Percentiles rank a stretch among this genome's conserved stretches.
Evolutionary conservation across 2,329 filamentous ascomycete genomes (phyloP).

Genomic region (Aspergillus sp.): DNA sequence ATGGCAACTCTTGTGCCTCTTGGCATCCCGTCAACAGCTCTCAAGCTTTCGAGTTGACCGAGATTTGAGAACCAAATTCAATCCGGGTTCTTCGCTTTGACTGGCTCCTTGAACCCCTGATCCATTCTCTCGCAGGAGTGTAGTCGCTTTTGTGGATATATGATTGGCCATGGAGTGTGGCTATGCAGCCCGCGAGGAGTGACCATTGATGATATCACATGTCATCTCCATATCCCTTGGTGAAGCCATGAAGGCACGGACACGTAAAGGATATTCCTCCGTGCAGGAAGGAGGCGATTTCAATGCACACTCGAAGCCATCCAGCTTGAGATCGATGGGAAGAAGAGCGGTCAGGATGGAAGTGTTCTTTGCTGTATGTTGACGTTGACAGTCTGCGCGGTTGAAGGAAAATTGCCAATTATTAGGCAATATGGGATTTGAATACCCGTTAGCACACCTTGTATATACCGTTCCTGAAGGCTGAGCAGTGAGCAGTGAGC

Average conservation of each 20-base stretch:
- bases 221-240: neutral
- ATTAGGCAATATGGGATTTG: no score
- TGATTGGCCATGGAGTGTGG: conserved; percentile 1
- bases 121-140: neutral
- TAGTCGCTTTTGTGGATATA: neutral
- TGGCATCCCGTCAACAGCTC: neutral
- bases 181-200: neutral
- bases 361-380: neutral
- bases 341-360: neutral
- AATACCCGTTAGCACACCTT: no score
- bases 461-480: no score
- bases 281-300: no score
- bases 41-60: no score
- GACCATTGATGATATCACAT: neutral
- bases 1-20: conserved; percentile 1
- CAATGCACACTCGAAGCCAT: no score
- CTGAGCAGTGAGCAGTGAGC: no score
- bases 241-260: neutral
- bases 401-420: no score
- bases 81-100: neutral
- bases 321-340: no score
- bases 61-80: no score
- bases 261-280: no score
- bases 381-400: neutral
- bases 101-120: conserved; percentile 1